phyloP scores from a whole-genome alignment of 2,329 filamentous ascomycete species.

The Calycina herbarum region DNA sequence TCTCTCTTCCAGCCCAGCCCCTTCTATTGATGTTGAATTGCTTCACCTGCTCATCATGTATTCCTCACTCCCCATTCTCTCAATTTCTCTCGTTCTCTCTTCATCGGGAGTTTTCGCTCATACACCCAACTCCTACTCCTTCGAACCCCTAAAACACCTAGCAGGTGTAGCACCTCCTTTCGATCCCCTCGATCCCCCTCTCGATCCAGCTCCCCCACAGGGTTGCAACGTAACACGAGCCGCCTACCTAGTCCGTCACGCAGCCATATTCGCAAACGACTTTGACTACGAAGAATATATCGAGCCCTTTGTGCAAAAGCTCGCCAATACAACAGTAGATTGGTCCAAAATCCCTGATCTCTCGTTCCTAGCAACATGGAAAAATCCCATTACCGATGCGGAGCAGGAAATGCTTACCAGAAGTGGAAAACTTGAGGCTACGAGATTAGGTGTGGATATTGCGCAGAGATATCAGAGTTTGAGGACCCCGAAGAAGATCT shows the following conservation, averaged over 20 bases:
- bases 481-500: conserved; percentile 48
- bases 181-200: conserved; percentile 47
- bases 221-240: conserved; percentile 52
- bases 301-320: conserved; percentile 51
- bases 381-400: conserved; percentile 30
- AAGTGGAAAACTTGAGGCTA: conserved; percentile 31
- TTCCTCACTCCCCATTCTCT: conserved; percentile 19
- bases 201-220: conserved; percentile 48
- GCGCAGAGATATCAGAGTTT: conserved; percentile 39
- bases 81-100: conserved; percentile 13
- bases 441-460: conserved; percentile 32
- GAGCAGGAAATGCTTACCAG: conserved; percentile 34
- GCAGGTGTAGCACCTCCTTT: conserved; percentile 52
- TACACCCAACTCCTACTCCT: conserved; percentile 39
- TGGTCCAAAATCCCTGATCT: conserved; percentile 42
- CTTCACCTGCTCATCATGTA: conserved; percentile 15
- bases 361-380: conserved; percentile 33
- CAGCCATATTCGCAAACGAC: conserved; percentile 52
- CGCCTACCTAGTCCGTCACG: conserved; percentile 50
- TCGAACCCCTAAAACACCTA: conserved; percentile 50
- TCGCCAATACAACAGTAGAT: conserved; percentile 48
- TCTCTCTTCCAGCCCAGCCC: background rate
- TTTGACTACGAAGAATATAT: conserved; percentile 53
- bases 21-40: background rate
- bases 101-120: conserved; percentile 17